Evolutionary conservation across 495 filamentous ascomycete species (phyloP).

Genomic region (Annulohypoxylon bovei): DNA sequence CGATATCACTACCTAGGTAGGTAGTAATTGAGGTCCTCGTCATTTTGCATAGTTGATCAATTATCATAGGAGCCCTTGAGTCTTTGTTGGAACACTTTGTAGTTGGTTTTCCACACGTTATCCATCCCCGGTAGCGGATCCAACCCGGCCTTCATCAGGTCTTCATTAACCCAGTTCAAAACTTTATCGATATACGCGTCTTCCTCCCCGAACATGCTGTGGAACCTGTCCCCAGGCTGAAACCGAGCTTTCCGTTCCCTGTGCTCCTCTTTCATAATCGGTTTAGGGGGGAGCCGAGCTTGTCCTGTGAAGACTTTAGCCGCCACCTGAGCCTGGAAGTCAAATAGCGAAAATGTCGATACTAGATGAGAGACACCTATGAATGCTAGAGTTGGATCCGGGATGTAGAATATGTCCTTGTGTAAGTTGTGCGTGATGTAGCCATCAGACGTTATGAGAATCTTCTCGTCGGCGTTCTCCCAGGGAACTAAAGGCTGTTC

Average conservation of each 20-base stretch:
- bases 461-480: slow-evolving; percentile 55
- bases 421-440: slow-evolving; percentile 73
- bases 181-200: slow-evolving; percentile 40
- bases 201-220: slow-evolving; percentile 37
- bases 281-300: slow-evolving; percentile 57
- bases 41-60: neutral
- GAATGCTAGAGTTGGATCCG: slow-evolving; percentile 69
- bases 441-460: slow-evolving; percentile 69
- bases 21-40: neutral
- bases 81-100: slow-evolving; percentile 30
- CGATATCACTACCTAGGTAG: too few relatives aligned
- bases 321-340: slow-evolving; percentile 70
- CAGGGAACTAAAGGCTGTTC: slow-evolving; percentile 49
- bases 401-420: slow-evolving; percentile 74
- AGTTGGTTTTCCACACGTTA: slow-evolving; percentile 34
- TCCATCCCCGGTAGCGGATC: slow-evolving; percentile 41
- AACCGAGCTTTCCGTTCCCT: slow-evolving; percentile 44
- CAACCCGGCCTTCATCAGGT: slow-evolving; percentile 31
- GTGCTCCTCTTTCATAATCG: slow-evolving; percentile 65
- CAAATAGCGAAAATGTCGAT: slow-evolving; percentile 71
- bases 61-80: slow-evolving; percentile 4
- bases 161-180: slow-evolving; percentile 41
- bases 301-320: slow-evolving; percentile 65
- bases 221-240: slow-evolving; percentile 42
- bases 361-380: slow-evolving; percentile 69